These are phyloP conservation scores for Nicotiana sylvestris DNA, from an alignment of 257 asterid genomes.

Conservation along the genomic window DNA sequence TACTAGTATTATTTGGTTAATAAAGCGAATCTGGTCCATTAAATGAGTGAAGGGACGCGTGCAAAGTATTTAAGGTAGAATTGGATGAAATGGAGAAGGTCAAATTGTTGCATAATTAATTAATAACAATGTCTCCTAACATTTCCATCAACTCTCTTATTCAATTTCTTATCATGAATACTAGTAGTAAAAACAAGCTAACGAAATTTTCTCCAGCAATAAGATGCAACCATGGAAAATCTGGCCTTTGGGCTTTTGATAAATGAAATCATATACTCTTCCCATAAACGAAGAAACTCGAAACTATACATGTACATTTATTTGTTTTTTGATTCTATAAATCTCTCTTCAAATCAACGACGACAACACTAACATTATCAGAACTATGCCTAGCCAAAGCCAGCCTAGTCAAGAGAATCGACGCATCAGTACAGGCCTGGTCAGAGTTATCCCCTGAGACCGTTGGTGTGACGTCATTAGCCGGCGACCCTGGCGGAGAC, in stretches of 20 bases:
- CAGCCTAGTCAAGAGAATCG: constrained; percentile 79
- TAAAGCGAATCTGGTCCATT: too few species aligned
- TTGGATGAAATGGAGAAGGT: too few species aligned
- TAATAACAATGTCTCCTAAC: too few species aligned
- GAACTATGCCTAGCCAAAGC: constrained; percentile 84
- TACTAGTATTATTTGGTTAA: too few species aligned
- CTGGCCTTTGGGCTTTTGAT: not conserved
- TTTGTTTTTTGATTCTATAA: not conserved
- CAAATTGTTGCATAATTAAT: too few species aligned
- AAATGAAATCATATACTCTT: not conserved
- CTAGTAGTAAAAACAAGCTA: too few species aligned
- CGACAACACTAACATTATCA: constrained; percentile 85
- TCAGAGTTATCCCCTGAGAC: constrained; percentile 65
- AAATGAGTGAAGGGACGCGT: too few species aligned
- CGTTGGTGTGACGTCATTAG: constrained; percentile 30
- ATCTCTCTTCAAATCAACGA: constrained; percentile 61
- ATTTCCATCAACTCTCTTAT: too few species aligned
- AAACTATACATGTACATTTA: not conserved
- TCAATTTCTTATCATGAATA: too few species aligned
- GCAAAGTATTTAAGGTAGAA: too few species aligned
- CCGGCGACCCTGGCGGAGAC: constrained; percentile 53
- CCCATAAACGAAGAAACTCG: not conserved
- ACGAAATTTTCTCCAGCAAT: too few species aligned
- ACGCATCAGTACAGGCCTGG: constrained; percentile 86
- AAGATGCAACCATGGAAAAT: not conserved